Base-by-base conservation (phyloP, 768 basidiomycete genomes). In the Agaricus subrufescens region DNA sequence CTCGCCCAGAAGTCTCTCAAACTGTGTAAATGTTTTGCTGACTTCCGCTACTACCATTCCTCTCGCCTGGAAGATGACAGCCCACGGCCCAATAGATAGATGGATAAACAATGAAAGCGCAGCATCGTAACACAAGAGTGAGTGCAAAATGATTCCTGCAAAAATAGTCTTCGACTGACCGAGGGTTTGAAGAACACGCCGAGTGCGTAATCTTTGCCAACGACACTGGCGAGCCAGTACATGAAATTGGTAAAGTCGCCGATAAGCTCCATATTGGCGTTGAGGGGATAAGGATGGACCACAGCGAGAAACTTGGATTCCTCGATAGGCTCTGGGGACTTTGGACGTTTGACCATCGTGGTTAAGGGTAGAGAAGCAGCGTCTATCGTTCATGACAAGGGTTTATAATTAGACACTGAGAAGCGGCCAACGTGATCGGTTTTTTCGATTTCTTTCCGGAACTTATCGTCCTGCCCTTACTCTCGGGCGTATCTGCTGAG, bases 1-100 rank as follows among this genome's bases (percentile, higher is more conserved):
- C 60, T 80, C 79, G 52, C 81, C 82, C 1, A 83, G 66, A 12
- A 83, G 60, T 12, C 63, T 62, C 25, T 71, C 66, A 15, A 71
- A 68, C 44, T 71, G 62, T 15, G 60, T 61, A 49, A 69, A 76
- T 3, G 62, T 60, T 54, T 74, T 74, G 34, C 74, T 70, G 56
- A 83, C 65, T 57, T 82, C 79, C 25, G 81, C 63, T 8, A 82
- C 62, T n/a, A 81, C 74, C 70, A 77, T 79, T 4, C 74, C 75
- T 27, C 73, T 70, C 25, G 76, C 71, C 76, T 77, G 42, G 8
- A 27, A 11, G 25, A 47, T 10, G 46, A 34, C 11, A 34, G 34
- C 34, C 34, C 34, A 11, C 3, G 34, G 11, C 11, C 12, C 11
- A 25, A 31, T 19, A 14, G 4, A 46, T 46, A 19, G 19, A 19